Conservation (phyloP, 2,329 filamentous ascomycete genomes). For the Talaromyces sp. region DNA sequence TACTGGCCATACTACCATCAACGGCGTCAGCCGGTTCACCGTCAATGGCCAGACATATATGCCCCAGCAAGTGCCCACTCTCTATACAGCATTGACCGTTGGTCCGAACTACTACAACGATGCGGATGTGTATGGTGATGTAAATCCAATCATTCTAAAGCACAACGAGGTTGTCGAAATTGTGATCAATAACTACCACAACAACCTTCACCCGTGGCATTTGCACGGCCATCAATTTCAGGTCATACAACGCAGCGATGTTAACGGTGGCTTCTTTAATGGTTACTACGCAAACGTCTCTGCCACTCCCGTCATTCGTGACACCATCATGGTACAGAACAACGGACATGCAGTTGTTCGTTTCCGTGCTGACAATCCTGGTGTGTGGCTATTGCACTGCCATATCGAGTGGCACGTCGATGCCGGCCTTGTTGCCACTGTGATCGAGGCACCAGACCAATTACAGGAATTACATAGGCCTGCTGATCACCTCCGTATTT, state of each 20-base stretch:
- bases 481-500: conserved; percentile 24
- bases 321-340: conserved; percentile 35
- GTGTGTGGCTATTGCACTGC: conserved; percentile 34
- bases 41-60: conserved; percentile 76
- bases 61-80: conserved; percentile 68
- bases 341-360: conserved; percentile 32
- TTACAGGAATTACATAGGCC: conserved; percentile 21
- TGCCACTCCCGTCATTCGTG: conserved; percentile 29
- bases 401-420: conserved; percentile 38
- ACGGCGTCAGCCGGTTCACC: conserved; percentile 60
- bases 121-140: conserved; percentile 59
- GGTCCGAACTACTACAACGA: conserved; percentile 52
- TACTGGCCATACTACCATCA: conserved; percentile 63
- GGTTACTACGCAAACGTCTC: conserved; percentile 27
- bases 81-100: conserved; percentile 70
- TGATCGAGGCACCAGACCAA: conserved; percentile 33
- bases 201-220: conserved; percentile 47
- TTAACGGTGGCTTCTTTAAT: conserved; percentile 28
- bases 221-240: conserved; percentile 53
- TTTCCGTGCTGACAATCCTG: conserved; percentile 36
- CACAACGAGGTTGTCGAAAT: conserved; percentile 50
- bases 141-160: conserved; percentile 64
- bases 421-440: conserved; percentile 30
- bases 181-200: conserved; percentile 36
- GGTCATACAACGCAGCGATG: conserved; percentile 34